These are phyloP conservation scores for Colletotrichum eremochloae DNA, from an alignment of 2,329 filamentous ascomycete species.

Conservation along the genomic window DNA sequence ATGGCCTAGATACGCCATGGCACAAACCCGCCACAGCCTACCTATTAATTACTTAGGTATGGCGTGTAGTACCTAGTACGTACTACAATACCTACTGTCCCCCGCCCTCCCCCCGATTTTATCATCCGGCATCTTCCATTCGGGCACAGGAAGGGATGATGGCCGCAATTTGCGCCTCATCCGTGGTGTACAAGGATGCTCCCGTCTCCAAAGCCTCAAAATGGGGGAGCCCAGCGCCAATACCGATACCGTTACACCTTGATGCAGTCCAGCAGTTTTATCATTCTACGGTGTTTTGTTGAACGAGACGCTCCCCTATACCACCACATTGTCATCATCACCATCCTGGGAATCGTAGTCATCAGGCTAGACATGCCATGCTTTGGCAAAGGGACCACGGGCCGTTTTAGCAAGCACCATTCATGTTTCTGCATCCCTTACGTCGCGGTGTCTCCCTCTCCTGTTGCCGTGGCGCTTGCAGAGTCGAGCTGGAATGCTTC, in stretches of 20 bases:
- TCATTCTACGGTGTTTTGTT: background rate
- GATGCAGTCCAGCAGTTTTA: background rate
- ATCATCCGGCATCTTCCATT: background rate
- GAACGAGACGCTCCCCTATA: background rate
- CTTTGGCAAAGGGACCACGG: background rate
- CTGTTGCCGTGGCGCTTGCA: conserved; percentile 7
- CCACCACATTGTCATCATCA: background rate
- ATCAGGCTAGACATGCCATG: background rate
- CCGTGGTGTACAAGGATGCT: conserved; percentile 21
- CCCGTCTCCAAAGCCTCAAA: conserved; percentile 9
- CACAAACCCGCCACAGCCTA: background rate
- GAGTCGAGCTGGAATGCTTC: conserved; percentile 7
- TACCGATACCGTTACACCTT: background rate
- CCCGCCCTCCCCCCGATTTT: too few species aligned
- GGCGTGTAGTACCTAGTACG: background rate
- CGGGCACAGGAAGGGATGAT: background rate
- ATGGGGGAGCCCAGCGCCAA: background rate
- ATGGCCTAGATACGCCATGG: conserved; percentile 16
- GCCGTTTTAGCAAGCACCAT: conserved; percentile 8
- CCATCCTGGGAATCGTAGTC: background rate
- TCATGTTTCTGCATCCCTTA: conserved; percentile 9
- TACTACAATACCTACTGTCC: background rate
- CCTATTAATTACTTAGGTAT: too few species aligned
- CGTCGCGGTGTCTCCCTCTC: background rate
- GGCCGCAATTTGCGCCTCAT: conserved; percentile 29